phyloP scores from a whole-genome alignment of 176 grass and related monocot genomes.

The Bothriochloa decipiens region DNA sequence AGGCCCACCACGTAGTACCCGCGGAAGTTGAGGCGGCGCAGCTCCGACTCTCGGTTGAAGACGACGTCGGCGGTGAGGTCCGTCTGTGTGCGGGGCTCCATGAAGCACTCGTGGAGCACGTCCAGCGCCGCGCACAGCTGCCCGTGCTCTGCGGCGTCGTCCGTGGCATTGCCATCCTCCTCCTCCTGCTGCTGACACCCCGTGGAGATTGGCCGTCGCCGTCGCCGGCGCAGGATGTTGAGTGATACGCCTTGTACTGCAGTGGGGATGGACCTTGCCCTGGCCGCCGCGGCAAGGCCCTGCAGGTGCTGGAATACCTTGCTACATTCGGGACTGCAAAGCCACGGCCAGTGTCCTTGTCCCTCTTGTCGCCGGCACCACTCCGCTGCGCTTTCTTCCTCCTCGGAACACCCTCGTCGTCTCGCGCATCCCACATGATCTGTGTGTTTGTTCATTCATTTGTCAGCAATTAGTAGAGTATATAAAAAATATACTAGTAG shows the following conservation, averaged over 20 bases:
- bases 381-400: neutral
- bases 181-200: neutral
- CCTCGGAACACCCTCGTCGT: neutral
- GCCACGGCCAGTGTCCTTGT: slow-evolving; percentile 28
- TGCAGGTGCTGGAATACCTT: slow-evolving; percentile 47
- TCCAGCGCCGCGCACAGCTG: slow-evolving; percentile 59
- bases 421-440: slow-evolving; percentile 62
- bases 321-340: slow-evolving; percentile 48
- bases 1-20: slow-evolving; percentile 65
- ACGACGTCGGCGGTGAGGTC: slow-evolving; percentile 58
- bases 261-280: slow-evolving; percentile 19
- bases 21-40: slow-evolving; percentile 60
- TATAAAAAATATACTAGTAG: too few relatives aligned
- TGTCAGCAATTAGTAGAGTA: too few relatives aligned
- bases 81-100: slow-evolving; percentile 50
- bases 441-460: neutral
- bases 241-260: slow-evolving; percentile 36
- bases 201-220: neutral
- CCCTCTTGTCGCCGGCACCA: neutral
- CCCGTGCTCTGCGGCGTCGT: slow-evolving; percentile 38
- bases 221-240: slow-evolving; percentile 36
- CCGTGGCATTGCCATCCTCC: too few relatives aligned
- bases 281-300: slow-evolving; percentile 23
- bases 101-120: slow-evolving; percentile 72
- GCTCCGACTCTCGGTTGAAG: slow-evolving; percentile 67